Percentiles rank a stretch among this genome's conserved stretches.
Conservation (phyloP, 2,329 filamentous ascomycete species). For the Monilinia vaccinii-corymbosi region DNA sequence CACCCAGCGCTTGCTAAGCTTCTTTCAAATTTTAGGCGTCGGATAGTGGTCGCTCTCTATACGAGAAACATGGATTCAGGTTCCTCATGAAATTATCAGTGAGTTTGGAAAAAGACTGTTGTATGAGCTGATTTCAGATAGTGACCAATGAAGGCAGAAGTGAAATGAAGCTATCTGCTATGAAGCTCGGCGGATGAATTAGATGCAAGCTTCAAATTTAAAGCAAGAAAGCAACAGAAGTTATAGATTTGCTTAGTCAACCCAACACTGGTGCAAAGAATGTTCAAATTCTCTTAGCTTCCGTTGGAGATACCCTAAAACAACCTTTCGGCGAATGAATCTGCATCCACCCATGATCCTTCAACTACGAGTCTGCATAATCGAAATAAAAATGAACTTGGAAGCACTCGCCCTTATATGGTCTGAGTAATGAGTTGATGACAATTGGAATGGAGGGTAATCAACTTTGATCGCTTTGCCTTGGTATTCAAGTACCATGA, state of each 20-base stretch:
- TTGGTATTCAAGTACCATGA: not conserved
- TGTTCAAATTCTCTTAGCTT: not conserved
- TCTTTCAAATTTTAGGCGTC: not conserved
- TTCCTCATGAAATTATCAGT: constrained; percentile 1
- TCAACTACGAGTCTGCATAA: not conserved
- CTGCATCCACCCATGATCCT: not conserved
- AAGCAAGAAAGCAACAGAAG: no score
- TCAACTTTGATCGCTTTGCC: not conserved
- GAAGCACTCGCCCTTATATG: not conserved
- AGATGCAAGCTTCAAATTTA: no score
- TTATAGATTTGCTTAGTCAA: not conserved
- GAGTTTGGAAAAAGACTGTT: constrained; percentile 2
- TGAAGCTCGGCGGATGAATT: not conserved
- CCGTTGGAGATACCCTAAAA: not conserved
- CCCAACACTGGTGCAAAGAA: not conserved
- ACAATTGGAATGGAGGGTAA: not conserved
- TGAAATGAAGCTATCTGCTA: not conserved
- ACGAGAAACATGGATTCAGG: constrained; percentile 1
- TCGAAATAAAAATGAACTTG: not conserved
- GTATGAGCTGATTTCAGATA: not conserved
- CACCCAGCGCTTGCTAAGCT: not conserved
- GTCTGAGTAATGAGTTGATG: no score
- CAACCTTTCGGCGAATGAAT: not conserved
- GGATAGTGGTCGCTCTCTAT: not conserved
- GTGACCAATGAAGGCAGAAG: not conserved